These are phyloP conservation scores for Stephanodiscus triporus DNA, from an alignment of 108 stramenopile genomes.

Conservation along the genomic window DNA sequence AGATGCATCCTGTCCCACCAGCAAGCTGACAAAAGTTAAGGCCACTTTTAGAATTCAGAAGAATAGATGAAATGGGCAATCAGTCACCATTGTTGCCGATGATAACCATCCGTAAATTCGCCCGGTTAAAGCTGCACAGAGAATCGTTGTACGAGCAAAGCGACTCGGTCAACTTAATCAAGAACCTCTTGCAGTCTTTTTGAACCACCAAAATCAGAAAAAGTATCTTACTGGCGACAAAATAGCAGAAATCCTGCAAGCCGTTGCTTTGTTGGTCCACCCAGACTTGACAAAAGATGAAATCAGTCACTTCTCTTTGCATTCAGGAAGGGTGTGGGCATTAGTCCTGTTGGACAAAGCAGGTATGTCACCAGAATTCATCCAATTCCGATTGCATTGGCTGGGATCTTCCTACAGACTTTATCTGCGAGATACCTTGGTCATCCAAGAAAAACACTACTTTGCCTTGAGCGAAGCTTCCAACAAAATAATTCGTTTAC, in stretches of 20 bases:
- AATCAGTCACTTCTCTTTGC: neutral
- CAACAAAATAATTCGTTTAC: neutral
- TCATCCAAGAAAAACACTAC: neutral
- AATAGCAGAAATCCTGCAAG: neutral
- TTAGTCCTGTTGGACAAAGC: conserved; percentile 11
- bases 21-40: neutral
- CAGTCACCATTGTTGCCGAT: neutral
- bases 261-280: neutral
- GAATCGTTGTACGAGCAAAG: neutral
- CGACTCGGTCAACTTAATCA: conserved; percentile 1
- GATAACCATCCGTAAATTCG: neutral
- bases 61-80: conserved; percentile 13
- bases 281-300: conserved; percentile 7
- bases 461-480: neutral
- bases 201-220: neutral
- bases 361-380: neutral
- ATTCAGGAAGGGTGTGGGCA: conserved; percentile 19
- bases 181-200: conserved; percentile 13
- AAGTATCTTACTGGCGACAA: conserved; percentile 10
- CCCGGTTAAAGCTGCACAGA: neutral
- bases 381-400: conserved; percentile 11
- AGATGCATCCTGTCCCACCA: too few relatives aligned
- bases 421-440: neutral
- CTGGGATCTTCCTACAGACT: conserved; percentile 1
- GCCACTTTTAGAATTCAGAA: conserved; percentile 5